Conservation (phyloP, 192 early-diverging fungal genomes). For the Coemansia furcata region DNA sequence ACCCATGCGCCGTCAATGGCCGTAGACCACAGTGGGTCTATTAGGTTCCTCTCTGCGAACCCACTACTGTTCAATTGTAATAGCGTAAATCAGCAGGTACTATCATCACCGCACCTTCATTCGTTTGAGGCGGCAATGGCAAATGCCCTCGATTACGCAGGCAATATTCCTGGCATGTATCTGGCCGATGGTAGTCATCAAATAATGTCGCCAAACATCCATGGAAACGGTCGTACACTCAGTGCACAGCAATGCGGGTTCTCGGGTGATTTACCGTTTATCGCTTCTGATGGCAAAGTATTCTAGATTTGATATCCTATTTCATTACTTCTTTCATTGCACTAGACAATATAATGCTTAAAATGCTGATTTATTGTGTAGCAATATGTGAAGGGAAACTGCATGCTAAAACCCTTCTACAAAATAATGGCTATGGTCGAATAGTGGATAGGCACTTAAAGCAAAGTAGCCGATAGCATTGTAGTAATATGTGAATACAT, state of each 20-base stretch:
- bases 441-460: too few relatives aligned
- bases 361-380: neutral
- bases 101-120: neutral
- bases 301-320: slow-evolving; percentile 2
- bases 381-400: neutral
- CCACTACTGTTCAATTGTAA: neutral
- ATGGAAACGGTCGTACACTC: neutral
- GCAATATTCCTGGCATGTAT: slow-evolving; percentile 6
- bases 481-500: too few relatives aligned
- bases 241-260: slow-evolving; percentile 4
- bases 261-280: neutral
- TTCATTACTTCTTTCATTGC: neutral
- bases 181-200: neutral
- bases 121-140: neutral
- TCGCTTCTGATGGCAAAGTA: slow-evolving; percentile 10
- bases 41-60: neutral
- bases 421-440: neutral
- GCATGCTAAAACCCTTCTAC: neutral
- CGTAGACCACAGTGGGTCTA: neutral
- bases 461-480: too few relatives aligned
- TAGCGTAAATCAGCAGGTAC: neutral
- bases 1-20: neutral
- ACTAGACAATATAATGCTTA: neutral
- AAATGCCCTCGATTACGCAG: neutral
- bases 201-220: neutral